phyloP scores from a whole-genome alignment of 805 yeast species.

The Komagataella populi region DNA sequence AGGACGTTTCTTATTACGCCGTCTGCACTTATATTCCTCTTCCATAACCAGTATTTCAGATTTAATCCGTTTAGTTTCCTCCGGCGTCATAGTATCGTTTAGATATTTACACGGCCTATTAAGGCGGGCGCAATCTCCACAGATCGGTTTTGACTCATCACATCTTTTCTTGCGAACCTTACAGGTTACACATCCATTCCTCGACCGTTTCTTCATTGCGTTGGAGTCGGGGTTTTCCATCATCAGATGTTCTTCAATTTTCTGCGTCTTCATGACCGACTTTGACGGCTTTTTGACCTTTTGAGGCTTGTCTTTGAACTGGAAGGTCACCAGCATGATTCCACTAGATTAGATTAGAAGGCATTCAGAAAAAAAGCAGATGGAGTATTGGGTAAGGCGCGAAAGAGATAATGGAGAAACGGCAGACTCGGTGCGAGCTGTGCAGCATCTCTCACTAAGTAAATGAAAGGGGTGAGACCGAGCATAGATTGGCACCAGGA shows the following conservation, averaged over 20 bases:
- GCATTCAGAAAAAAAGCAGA: not conserved
- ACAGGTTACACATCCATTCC: slow-evolving; percentile 57
- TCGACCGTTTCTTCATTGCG: slow-evolving; percentile 23
- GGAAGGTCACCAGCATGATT: not conserved
- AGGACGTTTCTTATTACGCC: not conserved
- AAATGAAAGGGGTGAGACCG: not conserved
- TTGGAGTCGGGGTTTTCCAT: not conserved
- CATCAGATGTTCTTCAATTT: not conserved
- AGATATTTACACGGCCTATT: slow-evolving; percentile 34
- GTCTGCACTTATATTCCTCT: slow-evolving; percentile 23
- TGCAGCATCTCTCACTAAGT: not conserved
- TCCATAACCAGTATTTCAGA: slow-evolving; percentile 25
- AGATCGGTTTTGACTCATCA: slow-evolving; percentile 33
- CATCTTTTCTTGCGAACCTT: slow-evolving; percentile 51
- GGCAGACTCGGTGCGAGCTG: not conserved
- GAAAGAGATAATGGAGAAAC: not conserved
- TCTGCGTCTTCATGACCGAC: not conserved
- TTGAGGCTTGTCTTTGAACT: not conserved
- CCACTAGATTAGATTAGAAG: not conserved
- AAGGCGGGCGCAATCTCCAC: slow-evolving; percentile 35
- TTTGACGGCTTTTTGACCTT: not conserved
- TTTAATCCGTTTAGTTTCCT: slow-evolving; percentile 21
- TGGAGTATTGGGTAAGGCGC: not conserved
- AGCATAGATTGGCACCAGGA: not conserved
- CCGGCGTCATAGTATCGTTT: slow-evolving; percentile 28